Base-by-base conservation (phyloP, 1,284 basidiomycete species). In the Moniliella sp. region DNA sequence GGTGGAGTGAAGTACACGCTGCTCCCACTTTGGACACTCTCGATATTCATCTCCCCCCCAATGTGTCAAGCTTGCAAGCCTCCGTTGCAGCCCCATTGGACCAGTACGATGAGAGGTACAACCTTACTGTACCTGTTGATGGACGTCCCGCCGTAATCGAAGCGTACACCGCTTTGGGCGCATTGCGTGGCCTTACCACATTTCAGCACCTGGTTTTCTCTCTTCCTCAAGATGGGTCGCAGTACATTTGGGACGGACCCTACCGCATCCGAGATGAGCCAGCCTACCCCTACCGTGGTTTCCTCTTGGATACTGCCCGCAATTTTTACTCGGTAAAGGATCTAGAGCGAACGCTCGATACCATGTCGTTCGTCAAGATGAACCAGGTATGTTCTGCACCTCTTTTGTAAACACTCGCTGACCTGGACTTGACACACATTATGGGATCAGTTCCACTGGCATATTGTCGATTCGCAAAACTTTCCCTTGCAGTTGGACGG, bases 291-390 rank as follows among this genome's bases (percentile, higher is more conserved):
- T 55, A 46, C 52, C 54, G 83, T 15, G 80, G 79, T 2, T 66
- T 88, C 32, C 69, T 77, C 65, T 67, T 91, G 7, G 83, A 91
- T 47, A 86, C 76, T 0, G 61, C 74, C 1, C 64, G 75, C 7
- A 71, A 75, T 57, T 78, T 57, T 65, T 72, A 45, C 21, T 45
- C 59, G 14, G 61, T 55, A 3, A 5, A 52, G 0, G 73, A 76
- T 45, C 70, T 84, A 48, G 67, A 74, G 36, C 69, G 74, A 18
- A 76, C 75, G 4, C 58, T 91, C 12, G 76, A 83, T 43, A 73
- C 76, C 1, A 83, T 84, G 80, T 74, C 74, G 39, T 74, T 71
- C 69, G 76, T 77, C 44, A 91, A 91, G 66, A 72, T 79, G 33
- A 54, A 65, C 37, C 36, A 42, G 5, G 73, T 80, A 61, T n/a